These are phyloP conservation scores for Marasmius oreades DNA, from an alignment of 1,284 basidiomycete species.

Conservation along the genomic window DNA sequence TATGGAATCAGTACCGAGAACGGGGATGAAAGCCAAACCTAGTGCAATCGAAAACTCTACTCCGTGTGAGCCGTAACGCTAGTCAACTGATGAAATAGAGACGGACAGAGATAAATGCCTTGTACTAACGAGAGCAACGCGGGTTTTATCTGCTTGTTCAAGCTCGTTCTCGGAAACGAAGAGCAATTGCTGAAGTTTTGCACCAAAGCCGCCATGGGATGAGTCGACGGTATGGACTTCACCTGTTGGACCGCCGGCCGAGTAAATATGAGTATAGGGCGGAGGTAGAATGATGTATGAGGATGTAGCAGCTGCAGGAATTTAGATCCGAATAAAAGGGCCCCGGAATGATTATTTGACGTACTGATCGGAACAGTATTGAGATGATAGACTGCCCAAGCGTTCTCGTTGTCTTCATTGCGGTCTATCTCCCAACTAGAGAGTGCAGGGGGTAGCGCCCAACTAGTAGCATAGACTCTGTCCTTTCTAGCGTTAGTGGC, in stretches of 20 bases:
- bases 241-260: constrained; percentile 44
- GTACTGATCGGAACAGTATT: constrained; percentile 41
- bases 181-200: constrained; percentile 40
- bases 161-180: constrained; percentile 40
- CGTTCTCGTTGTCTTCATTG: constrained; percentile 12
- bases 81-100: not conserved
- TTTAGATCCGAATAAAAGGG: not conserved
- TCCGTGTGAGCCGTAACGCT: constrained; percentile 47
- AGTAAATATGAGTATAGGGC: constrained; percentile 42
- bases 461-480: constrained; percentile 42
- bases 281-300: constrained; percentile 45
- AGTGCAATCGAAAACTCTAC: constrained; percentile 38
- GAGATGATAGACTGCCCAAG: constrained; percentile 32
- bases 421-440: constrained; percentile 38
- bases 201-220: constrained; percentile 31
- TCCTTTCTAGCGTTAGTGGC: constrained; percentile 29
- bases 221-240: constrained; percentile 37
- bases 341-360: constrained; percentile 14
- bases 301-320: constrained; percentile 39
- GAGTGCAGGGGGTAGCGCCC: constrained; percentile 40
- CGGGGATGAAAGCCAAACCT: constrained; percentile 41
- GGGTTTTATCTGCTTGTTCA: constrained; percentile 42
- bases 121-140: constrained; percentile 37
- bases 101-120: not conserved
- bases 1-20: constrained; percentile 43